Evolutionary conservation across 2,329 filamentous ascomycete species (phyloP), one percentile per base, ranked within the genome.

Genomic region (Calonectria crousiana): DNA sequence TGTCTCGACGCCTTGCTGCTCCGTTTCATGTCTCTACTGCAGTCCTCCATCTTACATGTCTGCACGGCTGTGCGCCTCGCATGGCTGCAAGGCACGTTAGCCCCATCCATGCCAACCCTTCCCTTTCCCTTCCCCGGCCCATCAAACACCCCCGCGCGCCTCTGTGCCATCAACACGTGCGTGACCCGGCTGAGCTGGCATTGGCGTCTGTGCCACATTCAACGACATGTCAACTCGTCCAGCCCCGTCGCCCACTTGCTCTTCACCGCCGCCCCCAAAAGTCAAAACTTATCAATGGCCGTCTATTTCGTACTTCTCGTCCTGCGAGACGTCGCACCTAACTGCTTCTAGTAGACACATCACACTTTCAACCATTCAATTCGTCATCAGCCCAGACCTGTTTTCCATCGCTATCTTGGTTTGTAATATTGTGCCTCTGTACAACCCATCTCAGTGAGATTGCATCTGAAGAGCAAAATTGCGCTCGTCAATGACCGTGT

Each of bases 401-500:
- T 23, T 53, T n/a, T 26, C 47, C 34, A 30, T 34, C 56, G 49
- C 38, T 73, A 78, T 79, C 69, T 67, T 73, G 51, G n/a, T 73
- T 65, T 58, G 67, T 74, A 71, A 78, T 72, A 75, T 75, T 67
- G 30, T 53, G 66, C 28, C 13, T 72, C 53, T 44, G 62, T 65
- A 69, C 73, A 52, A 75, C 62, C 71, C 66, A 76, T 53, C 60
- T 65, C 38, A 70, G 67, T 60, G 28, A 65, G 65, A 49, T 53
- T 65, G 38, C 32, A 51, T 73, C 58, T 70, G 44, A 53, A 74
- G 65, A 36, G 70, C 69, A 65, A 85, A 85, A 75, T 82, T 85
- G 38, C 84, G 81, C 56, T 85, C 83, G 64, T 86, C 84, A 75
- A 86, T 81, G 14, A 83, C 84, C 16, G 85, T 86, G 73, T 85